Evolutionary conservation across 129 eudicot genomes (phyloP).

Genomic region (Ambrosia artemisiifolia): DNA sequence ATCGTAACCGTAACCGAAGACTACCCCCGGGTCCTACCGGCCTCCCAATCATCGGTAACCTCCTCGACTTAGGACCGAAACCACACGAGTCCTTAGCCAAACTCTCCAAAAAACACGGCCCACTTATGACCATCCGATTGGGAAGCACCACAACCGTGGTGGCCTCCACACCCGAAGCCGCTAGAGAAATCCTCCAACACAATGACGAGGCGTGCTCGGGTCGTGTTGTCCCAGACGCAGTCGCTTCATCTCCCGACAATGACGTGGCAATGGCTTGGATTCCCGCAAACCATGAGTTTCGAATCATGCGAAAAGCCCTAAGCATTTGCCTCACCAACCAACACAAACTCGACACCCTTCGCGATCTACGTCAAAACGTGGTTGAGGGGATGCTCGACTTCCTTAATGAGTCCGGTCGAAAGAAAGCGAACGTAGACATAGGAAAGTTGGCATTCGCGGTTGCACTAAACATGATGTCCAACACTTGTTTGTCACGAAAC

Average conservation of each 20-base stretch:
- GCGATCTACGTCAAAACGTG: not conserved
- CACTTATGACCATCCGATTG: slow-evolving; percentile 3
- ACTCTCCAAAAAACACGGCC: not conserved
- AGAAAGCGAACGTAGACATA: not conserved
- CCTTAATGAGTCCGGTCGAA: not conserved
- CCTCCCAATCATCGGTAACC: not conserved
- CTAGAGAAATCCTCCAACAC: slow-evolving; percentile 3
- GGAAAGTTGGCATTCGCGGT: not conserved
- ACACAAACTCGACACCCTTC: not conserved
- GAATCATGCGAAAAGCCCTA: not conserved
- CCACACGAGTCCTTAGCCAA: slow-evolving; percentile 9
- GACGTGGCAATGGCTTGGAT: not conserved
- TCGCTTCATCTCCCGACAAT: not conserved
- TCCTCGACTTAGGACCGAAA: not conserved
- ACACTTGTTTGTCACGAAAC: not conserved
- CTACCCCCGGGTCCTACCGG: not conserved
- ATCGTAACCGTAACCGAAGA: not conserved
- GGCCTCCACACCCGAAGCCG: not conserved
- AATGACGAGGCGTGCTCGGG: slow-evolving; percentile 10
- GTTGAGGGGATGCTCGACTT: not conserved
- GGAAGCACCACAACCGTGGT: not conserved
- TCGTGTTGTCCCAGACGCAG: not conserved
- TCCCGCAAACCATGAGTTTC: not conserved
- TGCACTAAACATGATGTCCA: not conserved
- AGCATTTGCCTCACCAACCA: not conserved